These are phyloP conservation scores for Salvia miltiorrhiza DNA, from an alignment of 257 asterid genomes.

Conservation along the genomic window DNA sequence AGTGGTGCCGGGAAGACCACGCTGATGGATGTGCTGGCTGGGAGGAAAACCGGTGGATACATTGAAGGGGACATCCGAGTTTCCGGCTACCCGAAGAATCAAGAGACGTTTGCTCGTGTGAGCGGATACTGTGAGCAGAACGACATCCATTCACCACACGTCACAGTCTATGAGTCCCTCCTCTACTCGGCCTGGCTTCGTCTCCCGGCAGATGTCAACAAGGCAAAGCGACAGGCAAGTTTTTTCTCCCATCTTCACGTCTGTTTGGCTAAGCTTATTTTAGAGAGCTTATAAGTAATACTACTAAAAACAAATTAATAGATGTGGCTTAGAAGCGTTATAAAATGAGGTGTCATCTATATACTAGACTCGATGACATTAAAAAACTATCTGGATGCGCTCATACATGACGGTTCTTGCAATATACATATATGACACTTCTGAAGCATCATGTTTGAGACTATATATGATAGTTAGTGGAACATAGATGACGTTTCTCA, in stretches of 20 bases:
- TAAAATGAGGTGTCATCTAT: too few relatives aligned
- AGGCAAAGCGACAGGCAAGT: constrained; percentile 40
- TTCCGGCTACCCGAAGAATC: constrained; percentile 59
- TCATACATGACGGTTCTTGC: too few relatives aligned
- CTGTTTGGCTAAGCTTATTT: too few relatives aligned
- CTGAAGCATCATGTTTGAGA: too few relatives aligned
- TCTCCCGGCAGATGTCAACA: constrained; percentile 54
- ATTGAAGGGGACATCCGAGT: constrained; percentile 59
- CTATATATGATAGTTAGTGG: too few relatives aligned
- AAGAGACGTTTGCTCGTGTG: constrained; percentile 63
- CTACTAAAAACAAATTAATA: too few relatives aligned
- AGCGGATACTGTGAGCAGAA: constrained; percentile 74
- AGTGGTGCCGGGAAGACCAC: constrained; percentile 81
- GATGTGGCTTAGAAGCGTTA: too few relatives aligned
- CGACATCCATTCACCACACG: constrained; percentile 73
- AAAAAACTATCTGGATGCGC: too few relatives aligned
- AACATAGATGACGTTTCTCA: too few relatives aligned
- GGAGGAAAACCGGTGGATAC: constrained; percentile 66
- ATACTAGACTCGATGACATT: too few relatives aligned
- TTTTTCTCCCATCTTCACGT: background rate
- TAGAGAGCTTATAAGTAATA: too few relatives aligned
- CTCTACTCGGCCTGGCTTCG: constrained; percentile 70
- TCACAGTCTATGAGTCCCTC: constrained; percentile 58
- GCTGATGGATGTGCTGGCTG: constrained; percentile 72
- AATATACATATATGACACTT: too few relatives aligned